Conservation (phyloP, 2,329 filamentous ascomycete genomes). For the Paecilomyces sp. region DNA sequence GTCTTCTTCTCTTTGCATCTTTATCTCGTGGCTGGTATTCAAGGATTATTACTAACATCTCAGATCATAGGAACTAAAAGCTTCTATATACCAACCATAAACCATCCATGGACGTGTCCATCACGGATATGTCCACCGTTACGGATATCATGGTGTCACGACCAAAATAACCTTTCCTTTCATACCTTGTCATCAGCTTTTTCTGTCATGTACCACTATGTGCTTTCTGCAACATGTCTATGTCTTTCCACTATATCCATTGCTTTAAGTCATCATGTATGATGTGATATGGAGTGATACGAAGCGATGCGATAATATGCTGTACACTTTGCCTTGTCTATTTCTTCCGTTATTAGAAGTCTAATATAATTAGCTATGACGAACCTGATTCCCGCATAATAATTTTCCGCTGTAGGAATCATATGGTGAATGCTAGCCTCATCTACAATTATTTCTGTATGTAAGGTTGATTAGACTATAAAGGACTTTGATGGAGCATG, state of each 20-base stretch:
- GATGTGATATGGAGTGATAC: background rate
- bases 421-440: background rate
- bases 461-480: too few relatives aligned
- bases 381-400: too few relatives aligned
- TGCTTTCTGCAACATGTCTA: too few relatives aligned
- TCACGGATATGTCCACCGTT: background rate
- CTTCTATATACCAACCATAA: background rate
- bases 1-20: slow-evolving; percentile 7
- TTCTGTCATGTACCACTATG: background rate
- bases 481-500: too few relatives aligned
- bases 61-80: background rate
- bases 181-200: background rate
- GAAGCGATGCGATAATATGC: background rate
- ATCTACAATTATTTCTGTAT: background rate
- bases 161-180: background rate
- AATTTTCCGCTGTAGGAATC: too few relatives aligned
- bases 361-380: background rate
- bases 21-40: background rate
- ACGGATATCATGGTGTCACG: background rate
- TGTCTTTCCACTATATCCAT: background rate
- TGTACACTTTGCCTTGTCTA: background rate
- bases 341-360: background rate
- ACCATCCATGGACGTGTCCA: too few relatives aligned
- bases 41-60: background rate
- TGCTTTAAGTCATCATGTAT: background rate